Percentiles rank a stretch among this genome's conserved stretches.
Evolutionary conservation across 306 rosid species (phyloP).

Genomic region (Echinosophora koreensis): DNA sequence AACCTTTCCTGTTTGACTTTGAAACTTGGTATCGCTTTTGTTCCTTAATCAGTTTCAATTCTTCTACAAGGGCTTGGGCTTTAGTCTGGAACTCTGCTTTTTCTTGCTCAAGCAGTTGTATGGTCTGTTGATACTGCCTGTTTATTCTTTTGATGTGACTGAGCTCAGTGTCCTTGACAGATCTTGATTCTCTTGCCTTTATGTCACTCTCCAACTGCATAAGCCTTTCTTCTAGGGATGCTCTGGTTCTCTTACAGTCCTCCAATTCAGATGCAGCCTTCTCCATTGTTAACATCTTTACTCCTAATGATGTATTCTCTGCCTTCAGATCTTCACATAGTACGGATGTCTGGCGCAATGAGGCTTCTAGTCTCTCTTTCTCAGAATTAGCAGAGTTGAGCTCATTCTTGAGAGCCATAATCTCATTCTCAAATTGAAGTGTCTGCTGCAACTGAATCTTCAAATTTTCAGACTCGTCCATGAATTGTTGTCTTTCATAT

Average conservation of each 20-base stretch:
- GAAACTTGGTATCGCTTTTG: slow-evolving; percentile 56
- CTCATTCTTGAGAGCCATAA: slow-evolving; percentile 56
- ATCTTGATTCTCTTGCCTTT: slow-evolving; percentile 52
- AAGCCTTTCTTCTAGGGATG: slow-evolving; percentile 64
- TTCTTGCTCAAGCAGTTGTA: slow-evolving; percentile 65
- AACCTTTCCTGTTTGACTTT: slow-evolving; percentile 47
- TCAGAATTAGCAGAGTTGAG: slow-evolving; percentile 52
- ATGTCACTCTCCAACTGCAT: slow-evolving; percentile 59
- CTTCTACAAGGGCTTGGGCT: slow-evolving; percentile 60
- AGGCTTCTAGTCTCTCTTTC: slow-evolving; percentile 61
- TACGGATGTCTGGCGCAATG: slow-evolving; percentile 51
- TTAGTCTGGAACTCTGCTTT: slow-evolving; percentile 51
- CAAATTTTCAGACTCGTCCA: slow-evolving; percentile 53
- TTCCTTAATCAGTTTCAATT: slow-evolving; percentile 57
- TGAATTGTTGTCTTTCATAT: slow-evolving; percentile 53
- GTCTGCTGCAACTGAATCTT: slow-evolving; percentile 58
- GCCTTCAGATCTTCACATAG: slow-evolving; percentile 63
- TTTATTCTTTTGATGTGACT: slow-evolving; percentile 53
- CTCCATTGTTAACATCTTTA: slow-evolving; percentile 56
- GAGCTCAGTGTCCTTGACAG: slow-evolving; percentile 51
- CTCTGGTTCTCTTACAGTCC: slow-evolving; percentile 56
- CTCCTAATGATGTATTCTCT: slow-evolving; percentile 50
- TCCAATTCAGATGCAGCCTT: slow-evolving; percentile 56
- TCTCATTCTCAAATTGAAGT: slow-evolving; percentile 53
- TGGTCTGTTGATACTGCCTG: slow-evolving; percentile 55